Base-by-base conservation (phyloP, 345 rosid species). In the Murraya koenigii region DNA sequence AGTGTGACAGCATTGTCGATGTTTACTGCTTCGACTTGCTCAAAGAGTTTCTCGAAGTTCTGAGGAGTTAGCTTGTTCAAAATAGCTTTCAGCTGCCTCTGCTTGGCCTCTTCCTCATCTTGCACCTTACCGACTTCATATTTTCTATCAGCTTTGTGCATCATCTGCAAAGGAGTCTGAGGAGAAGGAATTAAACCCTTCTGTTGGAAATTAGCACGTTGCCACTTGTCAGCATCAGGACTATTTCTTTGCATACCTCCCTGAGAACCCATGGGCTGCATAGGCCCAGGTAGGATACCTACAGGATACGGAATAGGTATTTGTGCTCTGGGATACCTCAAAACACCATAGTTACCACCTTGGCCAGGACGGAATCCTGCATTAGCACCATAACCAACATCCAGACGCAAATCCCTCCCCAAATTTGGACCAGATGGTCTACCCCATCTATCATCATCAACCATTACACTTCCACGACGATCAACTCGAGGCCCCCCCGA, bases 51-150 rank as follows among this genome's bases (percentile, higher is more conserved):
- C 30, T 89, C 96, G 67, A 94, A 97, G 85, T 97, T 97, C 80
- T 97, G 99, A 4, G 99, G 99, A 44, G 98, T 97, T 77, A 97
- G 75, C 85, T 97, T 97, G 88, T 97, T 97, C 84, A 97, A 81
- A 81, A 97, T 94, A 71, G 87, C 93, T 81, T 94, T 97, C 84
- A 97, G 75, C 76, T 82, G 93, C 84, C 99, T 88, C 77, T 97
- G 98, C 79, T 97, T 97, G 25, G 93, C 85, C 74, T 88, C 74
- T 81, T 94, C 97, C 89, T 87, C 98, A 82, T 89, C 97, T 5
- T 92, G 22, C 73, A 89, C 85, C 75, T 89, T 88, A 79, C 96
- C 96, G 62, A 97, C 93, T 85, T 97, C 93, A 81, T 94, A 94
- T 81, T 91, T 97, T 74, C 65, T 97, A 83, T 94, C 97, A 33